Evolutionary conservation across 2,329 filamentous ascomycete genomes (phyloP).

Genomic region (Talaromyces pinophilus): DNA sequence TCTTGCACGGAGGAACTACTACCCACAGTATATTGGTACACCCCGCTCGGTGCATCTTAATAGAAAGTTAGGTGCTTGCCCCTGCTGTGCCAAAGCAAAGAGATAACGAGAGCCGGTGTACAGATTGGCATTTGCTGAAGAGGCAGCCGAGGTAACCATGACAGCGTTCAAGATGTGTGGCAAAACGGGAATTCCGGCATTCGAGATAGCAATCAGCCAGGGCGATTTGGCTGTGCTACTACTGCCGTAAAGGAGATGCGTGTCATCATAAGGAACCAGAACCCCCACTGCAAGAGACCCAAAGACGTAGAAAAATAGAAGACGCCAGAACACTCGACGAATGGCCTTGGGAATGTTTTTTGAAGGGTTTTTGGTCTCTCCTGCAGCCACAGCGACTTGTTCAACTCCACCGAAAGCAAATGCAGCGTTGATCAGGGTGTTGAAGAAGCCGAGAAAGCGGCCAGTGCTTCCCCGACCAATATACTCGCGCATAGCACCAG

Average conservation of each 20-base stretch:
- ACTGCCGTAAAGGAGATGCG: conserved; percentile 45
- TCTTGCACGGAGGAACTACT: too few relatives aligned
- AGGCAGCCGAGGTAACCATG: conserved; percentile 74
- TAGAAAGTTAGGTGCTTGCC: conserved; percentile 64
- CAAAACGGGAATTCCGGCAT: conserved; percentile 57
- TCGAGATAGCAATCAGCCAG: conserved; percentile 46
- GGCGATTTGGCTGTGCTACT: conserved; percentile 54
- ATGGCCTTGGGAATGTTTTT: too few relatives aligned
- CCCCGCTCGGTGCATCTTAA: conserved; percentile 61
- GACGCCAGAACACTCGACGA: too few relatives aligned
- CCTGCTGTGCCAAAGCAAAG: conserved; percentile 64
- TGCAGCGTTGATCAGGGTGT: too few relatives aligned
- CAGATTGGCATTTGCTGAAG: conserved; percentile 75
- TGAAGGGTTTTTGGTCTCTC: too few relatives aligned
- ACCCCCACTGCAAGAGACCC: conserved; percentile 57
- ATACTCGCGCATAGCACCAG: conserved; percentile 26
- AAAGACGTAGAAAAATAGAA: too few relatives aligned
- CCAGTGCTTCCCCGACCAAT: not conserved
- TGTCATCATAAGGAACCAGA: conserved; percentile 57
- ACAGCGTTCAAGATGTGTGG: conserved; percentile 74
- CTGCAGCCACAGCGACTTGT: too few relatives aligned
- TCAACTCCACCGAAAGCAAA: too few relatives aligned
- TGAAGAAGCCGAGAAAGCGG: conserved; percentile 33
- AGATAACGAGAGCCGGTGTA: conserved; percentile 71
- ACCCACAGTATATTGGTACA: conserved; percentile 38